Evolutionary conservation across 2,329 filamentous ascomycete species (phyloP).

Genomic region (Ceratocystis lukuohia): DNA sequence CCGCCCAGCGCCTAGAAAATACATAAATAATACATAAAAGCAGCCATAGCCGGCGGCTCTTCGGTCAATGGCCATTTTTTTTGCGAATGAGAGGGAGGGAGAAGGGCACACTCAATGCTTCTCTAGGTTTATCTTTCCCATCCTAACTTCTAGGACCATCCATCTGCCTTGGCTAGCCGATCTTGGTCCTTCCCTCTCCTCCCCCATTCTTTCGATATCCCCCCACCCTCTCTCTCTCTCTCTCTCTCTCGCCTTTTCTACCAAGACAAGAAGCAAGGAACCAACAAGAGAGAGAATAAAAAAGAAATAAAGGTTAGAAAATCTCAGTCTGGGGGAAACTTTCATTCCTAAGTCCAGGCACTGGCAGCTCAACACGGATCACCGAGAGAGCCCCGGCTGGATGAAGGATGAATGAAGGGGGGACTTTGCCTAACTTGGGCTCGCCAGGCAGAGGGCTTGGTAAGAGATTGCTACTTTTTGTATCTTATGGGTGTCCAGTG

Average conservation of each 20-base stretch:
- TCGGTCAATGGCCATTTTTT: neutral
- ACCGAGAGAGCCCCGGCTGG: neutral
- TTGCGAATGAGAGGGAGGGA: neutral
- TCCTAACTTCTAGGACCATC: neutral
- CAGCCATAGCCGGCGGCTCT: neutral
- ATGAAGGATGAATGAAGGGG: neutral
- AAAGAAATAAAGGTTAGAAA: neutral
- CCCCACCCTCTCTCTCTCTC: neutral
- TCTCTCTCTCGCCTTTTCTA: neutral
- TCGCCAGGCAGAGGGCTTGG: neutral
- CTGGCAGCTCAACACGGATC: conserved; percentile 3
- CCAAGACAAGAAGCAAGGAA: neutral
- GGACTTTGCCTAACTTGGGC: neutral
- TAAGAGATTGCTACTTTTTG: neutral
- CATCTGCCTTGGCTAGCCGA: neutral
- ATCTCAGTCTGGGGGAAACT: neutral
- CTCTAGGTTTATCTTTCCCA: neutral
- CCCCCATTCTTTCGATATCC: neutral
- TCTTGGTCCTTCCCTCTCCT: neutral
- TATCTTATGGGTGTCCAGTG: neutral
- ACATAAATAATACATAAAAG: neutral
- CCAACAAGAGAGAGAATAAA: neutral
- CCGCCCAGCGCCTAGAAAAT: neutral
- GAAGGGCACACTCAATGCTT: neutral
- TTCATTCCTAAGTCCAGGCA: neutral